A percentile compares a stretch with the other conserved stretches of the same genome.
These are phyloP conservation scores for Solanum chacoense DNA, from an alignment of 305 asterid species.

Conservation along the genomic window DNA sequence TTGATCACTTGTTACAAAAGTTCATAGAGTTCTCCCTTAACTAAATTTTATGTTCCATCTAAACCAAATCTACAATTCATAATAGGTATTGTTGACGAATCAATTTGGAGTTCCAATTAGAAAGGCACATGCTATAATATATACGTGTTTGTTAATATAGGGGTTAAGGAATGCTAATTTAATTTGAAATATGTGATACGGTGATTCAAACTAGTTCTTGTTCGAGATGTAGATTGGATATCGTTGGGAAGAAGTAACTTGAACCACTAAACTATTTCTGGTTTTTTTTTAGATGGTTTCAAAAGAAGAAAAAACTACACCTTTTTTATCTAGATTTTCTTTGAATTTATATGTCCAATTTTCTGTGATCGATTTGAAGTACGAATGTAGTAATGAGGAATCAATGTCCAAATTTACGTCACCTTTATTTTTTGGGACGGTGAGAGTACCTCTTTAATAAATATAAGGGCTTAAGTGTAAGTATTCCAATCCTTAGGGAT, in stretches of 20 bases:
- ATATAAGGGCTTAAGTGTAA: not conserved
- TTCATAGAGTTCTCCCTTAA: not conserved
- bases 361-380: not conserved
- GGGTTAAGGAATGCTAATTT: not conserved
- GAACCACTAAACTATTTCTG: not conserved
- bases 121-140: not conserved
- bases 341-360: not conserved
- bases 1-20: not conserved
- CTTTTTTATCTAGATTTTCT: not conserved
- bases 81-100: not conserved
- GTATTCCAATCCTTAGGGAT: not conserved
- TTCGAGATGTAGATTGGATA: not conserved
- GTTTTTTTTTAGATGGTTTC: not conserved
- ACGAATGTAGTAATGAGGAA: not conserved
- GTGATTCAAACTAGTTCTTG: too few species aligned
- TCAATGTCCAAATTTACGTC: not conserved
- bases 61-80: not conserved
- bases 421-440: not conserved
- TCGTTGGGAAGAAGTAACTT: too few species aligned
- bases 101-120: not conserved
- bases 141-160: not conserved
- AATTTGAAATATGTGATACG: too few species aligned
- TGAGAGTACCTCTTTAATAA: not conserved
- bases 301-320: not conserved
- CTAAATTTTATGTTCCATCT: not conserved